These are phyloP conservation scores for Clavispora phyllophila DNA, from an alignment of 805 yeast genomes.

Conservation along the genomic window DNA sequence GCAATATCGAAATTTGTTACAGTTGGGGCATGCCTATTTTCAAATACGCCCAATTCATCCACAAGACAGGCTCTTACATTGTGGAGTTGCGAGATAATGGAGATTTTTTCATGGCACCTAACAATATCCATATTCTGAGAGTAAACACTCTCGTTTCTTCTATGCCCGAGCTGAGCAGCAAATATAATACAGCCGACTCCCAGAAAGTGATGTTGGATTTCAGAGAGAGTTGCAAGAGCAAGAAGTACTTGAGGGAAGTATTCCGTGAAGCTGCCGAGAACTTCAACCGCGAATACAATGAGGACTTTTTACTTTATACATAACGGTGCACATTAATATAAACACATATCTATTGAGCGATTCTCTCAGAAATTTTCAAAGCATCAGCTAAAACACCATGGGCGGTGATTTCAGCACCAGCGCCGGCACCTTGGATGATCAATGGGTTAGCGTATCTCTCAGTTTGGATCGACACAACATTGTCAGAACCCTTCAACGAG, in stretches of 20 bases:
- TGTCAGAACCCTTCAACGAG: constrained; percentile 90
- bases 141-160: constrained; percentile 43
- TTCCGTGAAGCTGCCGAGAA: constrained; percentile 55
- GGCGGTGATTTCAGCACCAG: constrained; percentile 70
- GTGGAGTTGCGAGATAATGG: constrained; percentile 83
- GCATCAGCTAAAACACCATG: constrained; percentile 92
- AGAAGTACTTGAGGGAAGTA: constrained; percentile 41
- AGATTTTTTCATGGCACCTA: constrained; percentile 77
- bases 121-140: constrained; percentile 75
- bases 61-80: constrained; percentile 80
- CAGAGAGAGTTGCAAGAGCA: constrained; percentile 54
- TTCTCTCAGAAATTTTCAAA: constrained; percentile 85
- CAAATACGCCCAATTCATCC: constrained; percentile 84
- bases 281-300: constrained; percentile 34
- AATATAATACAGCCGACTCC: constrained; percentile 48
- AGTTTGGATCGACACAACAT: constrained; percentile 87
- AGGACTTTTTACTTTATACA: constrained; percentile 12
- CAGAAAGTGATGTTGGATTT: constrained; percentile 71
- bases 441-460: constrained; percentile 91
- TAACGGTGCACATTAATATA: neutral
- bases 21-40: constrained; percentile 90
- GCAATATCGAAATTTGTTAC: constrained; percentile 62
- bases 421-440: constrained; percentile 96
- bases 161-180: constrained; percentile 24
- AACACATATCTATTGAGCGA: constrained; percentile 37